Evolutionary conservation across 371 early-diverging fungal genomes (phyloP), one percentile per base, ranked within the genome.

Genomic region (Chytridiales sp.): DNA sequence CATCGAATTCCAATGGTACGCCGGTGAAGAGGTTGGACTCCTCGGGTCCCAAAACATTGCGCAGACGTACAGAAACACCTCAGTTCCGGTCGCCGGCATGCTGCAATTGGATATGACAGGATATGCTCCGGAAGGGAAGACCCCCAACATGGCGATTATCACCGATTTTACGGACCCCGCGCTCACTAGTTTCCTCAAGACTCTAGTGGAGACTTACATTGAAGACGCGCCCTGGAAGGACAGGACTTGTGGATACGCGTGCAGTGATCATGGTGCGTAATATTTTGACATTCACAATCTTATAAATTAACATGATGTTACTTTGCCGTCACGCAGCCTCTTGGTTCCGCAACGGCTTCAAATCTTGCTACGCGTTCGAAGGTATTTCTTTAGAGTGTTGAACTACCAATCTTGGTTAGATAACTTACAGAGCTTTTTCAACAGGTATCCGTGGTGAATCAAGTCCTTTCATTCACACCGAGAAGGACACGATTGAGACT

Each of bases 1-100:
- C 21, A 88, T 97, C 31, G 95, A 95, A 68, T 94, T 95, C 81
- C 95, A 95, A 74, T 97, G 91, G 90, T 95, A 71, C 58, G 8
- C 68, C 13, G 75, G 51, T 36, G 75, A 75, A 51, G 70, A 71
- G 40, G 62, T 46, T 38, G 72, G 72, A 11, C 58, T 73, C 9
- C 79, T 95, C 6, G 97, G 97, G 13, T 91, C 91, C 19, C 92
- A 94, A 73, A 89, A 73, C 39, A 83, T 97, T 19, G 90, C 90
- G 13, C 63, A 76, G 26, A 61, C 70, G 24, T 95, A 95, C 70
- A 69, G 72, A 59, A 56, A 71, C n/a, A 72, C 75, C 29, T 73
- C 73, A 9, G 59, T 55, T 6, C 39, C 38, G 2, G 72, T 78
- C 11, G 75, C 78, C 13, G 94, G 86, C 38, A 85, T 89, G 87